A percentile compares a stretch with the other conserved stretches of the same genome.
Conservation (phyloP, 106 monocot species). For the Chionographis japonica region DNA sequence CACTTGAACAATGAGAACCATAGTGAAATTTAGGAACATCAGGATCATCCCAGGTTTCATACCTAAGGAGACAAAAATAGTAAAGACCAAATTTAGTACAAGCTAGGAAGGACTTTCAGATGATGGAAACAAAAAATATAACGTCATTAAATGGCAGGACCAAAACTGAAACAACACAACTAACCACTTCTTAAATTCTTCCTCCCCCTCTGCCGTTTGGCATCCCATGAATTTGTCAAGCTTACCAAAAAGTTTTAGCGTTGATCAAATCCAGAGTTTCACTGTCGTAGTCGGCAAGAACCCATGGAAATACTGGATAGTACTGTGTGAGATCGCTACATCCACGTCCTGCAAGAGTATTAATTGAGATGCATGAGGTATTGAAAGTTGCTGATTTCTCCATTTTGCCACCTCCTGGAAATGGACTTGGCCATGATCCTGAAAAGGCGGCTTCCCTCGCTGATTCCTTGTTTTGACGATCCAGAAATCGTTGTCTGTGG, state of each 20-base stretch:
- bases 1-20: constrained; percentile 98
- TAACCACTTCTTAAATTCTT: constrained; percentile 89
- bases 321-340: constrained; percentile 98
- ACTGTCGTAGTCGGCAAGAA: constrained; percentile 94
- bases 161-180: not conserved
- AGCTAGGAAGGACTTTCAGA: not conserved
- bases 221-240: constrained; percentile 98
- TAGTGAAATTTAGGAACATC: constrained; percentile 99
- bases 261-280: constrained; percentile 69
- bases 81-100: not conserved
- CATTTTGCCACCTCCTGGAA: constrained; percentile 97
- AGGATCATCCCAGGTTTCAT: constrained; percentile 98
- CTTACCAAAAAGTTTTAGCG: constrained; percentile 74
- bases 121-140: not conserved
- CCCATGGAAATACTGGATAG: constrained; percentile 99
- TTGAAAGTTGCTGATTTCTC: constrained; percentile 98
- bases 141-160: not conserved
- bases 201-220: constrained; percentile 87
- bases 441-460: constrained; percentile 86
- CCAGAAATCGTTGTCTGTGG: constrained; percentile 94
- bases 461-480: constrained; percentile 75
- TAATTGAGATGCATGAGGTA: constrained; percentile 99
- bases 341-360: constrained; percentile 97
- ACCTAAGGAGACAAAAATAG: constrained; percentile 36
- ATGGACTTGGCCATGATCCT: constrained; percentile 86